Evolutionary conservation across 2,329 filamentous ascomycete species (phyloP), one percentile per base, ranked within the genome.

Genomic region (Xylaria polymorpha): DNA sequence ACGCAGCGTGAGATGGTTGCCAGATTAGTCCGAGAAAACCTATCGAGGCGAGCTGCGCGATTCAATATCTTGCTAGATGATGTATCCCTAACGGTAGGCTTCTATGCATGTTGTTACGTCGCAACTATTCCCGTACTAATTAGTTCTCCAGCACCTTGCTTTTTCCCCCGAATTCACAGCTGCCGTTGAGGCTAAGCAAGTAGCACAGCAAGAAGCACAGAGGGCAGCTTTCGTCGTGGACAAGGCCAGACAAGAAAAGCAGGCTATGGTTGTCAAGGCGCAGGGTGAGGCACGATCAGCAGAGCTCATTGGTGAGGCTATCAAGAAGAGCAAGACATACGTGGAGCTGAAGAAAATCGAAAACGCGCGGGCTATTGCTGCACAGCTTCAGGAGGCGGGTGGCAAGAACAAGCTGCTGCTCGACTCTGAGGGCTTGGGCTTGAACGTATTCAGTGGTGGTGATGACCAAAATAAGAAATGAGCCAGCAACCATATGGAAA

Each of bases 261-360:
- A 99, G 85, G 96, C 96, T 77, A 98, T 94, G 85, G 94, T 99
- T 65, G 96, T 99, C 79, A 94, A 94, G 84, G 96, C 96, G 4
- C 96, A 98, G 90, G 96, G 96, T 94, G 96, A 99, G 85, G 96
- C 96, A 59, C 93, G 96, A 74, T 98, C 96, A 46, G 96, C 96
- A 56, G 94, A 99, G 84, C 91, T 99, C 73, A 98, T 99, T 78
- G 96, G 96, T 83, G 96, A 99, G 62, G 96, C 96, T 71, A 97
- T 99, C 90, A 99, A 98, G 93, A 99, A 98, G 92, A 97, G 88
- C 86, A 92, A 94, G 84, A 92, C 94, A 73, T 99, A 99, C 81
- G 90, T 99, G 72, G 96, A 98, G 83, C 88, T 99, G 79, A 93
- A 97, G 84, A 96, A 97, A 87, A 97, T 99, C 77, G 96, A 99